Conservation (phyloP, 2,329 filamentous ascomycete species). For the Lachnellula willkommii region DNA sequence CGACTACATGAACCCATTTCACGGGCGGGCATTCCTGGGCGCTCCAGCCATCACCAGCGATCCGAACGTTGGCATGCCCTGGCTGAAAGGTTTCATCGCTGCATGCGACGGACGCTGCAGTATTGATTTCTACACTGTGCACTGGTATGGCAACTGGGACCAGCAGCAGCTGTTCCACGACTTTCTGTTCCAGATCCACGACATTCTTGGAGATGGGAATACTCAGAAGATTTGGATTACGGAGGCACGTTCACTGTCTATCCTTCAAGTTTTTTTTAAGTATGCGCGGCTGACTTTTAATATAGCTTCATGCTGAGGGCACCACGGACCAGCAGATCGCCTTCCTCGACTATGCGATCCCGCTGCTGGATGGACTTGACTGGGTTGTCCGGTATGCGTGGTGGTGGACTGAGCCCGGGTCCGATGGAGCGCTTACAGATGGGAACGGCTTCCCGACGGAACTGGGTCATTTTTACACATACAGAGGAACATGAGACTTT, state of each 20-base stretch:
- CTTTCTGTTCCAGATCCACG: constrained; percentile 33
- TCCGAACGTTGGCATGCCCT: constrained; percentile 33
- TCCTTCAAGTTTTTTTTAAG: neutral
- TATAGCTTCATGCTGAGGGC: constrained; percentile 33
- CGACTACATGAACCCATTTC: constrained; percentile 38
- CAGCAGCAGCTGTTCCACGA: constrained; percentile 33
- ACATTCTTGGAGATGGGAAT: neutral
- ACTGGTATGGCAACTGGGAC: constrained; percentile 31
- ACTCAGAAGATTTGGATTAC: constrained; percentile 4
- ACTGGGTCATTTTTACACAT: neutral
- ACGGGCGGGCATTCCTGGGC: constrained; percentile 36
- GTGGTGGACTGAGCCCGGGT: constrained; percentile 13
- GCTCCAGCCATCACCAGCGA: constrained; percentile 40
- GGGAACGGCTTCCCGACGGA: neutral
- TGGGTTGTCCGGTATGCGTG: constrained; percentile 36
- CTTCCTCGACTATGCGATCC: constrained; percentile 37
- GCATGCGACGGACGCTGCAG: constrained; percentile 34
- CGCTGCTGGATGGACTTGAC: constrained; percentile 36
- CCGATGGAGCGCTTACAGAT: neutral
- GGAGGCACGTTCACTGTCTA: constrained; percentile 19
- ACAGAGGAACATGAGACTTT: neutral
- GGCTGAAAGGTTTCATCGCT: constrained; percentile 36
- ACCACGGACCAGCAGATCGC: constrained; percentile 27
- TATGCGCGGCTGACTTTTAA: constrained; percentile 24
- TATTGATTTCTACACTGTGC: constrained; percentile 40